Evolutionary conservation across 2,329 filamentous ascomycete genomes (phyloP).

Genomic region (Fonsecaea nubica): DNA sequence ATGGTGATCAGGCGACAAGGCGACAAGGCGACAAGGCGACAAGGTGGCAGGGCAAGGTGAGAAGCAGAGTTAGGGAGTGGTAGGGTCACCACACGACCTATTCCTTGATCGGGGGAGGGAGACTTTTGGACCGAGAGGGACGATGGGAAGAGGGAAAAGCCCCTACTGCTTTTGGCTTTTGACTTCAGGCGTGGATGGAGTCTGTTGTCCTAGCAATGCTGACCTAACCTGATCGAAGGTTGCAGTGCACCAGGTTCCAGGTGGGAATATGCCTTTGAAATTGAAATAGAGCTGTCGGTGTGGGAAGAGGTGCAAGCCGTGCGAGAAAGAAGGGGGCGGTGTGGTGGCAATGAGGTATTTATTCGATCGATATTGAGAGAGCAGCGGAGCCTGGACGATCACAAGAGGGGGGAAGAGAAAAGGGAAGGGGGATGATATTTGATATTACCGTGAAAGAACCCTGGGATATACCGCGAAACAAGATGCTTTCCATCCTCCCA

Average conservation of each 20-base stretch:
- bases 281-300: not conserved
- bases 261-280: not conserved
- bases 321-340: not conserved
- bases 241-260: not conserved
- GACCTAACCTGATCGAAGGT: not conserved
- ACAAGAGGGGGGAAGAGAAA: not conserved
- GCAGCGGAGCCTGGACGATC: not conserved
- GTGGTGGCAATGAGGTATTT: conserved; percentile 1
- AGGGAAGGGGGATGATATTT: not conserved
- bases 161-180: not conserved
- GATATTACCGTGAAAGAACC: not conserved
- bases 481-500: not conserved
- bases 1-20: not conserved
- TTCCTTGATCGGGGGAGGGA: not conserved
- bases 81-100: not conserved
- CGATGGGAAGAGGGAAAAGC: not conserved
- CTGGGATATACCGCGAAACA: not conserved
- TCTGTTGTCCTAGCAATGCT: not conserved
- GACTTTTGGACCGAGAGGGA: not conserved
- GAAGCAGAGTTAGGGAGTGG: too few species aligned
- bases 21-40: not conserved
- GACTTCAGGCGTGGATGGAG: not conserved
- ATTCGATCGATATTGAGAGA: not conserved
- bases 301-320: not conserved
- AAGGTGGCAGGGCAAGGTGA: too few species aligned